These are phyloP conservation scores for Lactarius indigo DNA, from an alignment of 768 basidiomycete species.

Conservation along the genomic window DNA sequence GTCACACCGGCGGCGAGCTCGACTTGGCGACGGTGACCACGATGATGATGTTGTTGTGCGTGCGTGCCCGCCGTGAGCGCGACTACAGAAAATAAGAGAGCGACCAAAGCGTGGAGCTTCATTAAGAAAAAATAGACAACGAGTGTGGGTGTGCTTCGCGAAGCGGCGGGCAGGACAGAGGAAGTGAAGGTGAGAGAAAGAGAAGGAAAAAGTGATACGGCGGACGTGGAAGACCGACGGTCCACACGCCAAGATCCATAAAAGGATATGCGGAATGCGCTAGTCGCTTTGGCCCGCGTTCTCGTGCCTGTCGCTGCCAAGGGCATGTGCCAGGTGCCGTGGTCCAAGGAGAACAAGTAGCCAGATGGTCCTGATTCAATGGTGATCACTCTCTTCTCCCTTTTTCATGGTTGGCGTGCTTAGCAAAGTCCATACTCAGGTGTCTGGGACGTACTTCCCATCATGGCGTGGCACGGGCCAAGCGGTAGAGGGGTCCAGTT, in stretches of 20 bases:
- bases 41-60: conserved; percentile 18
- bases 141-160: conserved; percentile 6
- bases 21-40: conserved; percentile 24
- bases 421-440: background rate
- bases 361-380: background rate
- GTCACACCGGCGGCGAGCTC: background rate
- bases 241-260: background rate
- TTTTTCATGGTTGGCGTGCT: background rate
- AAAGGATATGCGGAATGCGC: conserved; percentile 3
- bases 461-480: background rate
- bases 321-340: background rate
- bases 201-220: background rate
- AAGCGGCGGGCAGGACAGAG: background rate
- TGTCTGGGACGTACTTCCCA: background rate
- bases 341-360: background rate
- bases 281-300: background rate
- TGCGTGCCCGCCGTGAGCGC: conserved; percentile 21
- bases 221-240: too few species aligned
- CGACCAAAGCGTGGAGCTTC: conserved; percentile 30
- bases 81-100: conserved; percentile 24
- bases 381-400: background rate
- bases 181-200: background rate
- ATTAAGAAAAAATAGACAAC: conserved; percentile 15
- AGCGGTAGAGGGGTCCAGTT: background rate
- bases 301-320: background rate